Percentiles rank a stretch among this genome's conserved stretches.
Evolutionary conservation across 148 eudicot genomes (phyloP).

Genomic region (Fallopia convolvulus): DNA sequence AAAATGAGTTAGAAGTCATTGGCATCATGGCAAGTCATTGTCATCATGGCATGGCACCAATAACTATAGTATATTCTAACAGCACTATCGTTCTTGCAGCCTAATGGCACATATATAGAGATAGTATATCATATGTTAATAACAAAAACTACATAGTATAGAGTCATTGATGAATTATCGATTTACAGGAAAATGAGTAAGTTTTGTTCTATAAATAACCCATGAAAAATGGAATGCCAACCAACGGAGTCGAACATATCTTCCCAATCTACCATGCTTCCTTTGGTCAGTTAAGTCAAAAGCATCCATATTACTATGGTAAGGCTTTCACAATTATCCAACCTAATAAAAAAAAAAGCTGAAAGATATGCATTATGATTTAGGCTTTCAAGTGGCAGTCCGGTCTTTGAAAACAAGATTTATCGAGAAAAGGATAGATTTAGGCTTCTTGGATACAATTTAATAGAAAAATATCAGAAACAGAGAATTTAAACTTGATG

Average conservation of each 20-base stretch:
- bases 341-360: not conserved
- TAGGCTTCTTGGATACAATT: not conserved
- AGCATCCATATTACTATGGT: not conserved
- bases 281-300: not conserved
- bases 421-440: not conserved
- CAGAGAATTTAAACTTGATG: not conserved
- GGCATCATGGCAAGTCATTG: not conserved
- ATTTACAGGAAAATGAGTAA: not conserved
- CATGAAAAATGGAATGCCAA: not conserved
- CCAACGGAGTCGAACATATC: not conserved
- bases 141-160: not conserved
- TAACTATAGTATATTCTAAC: not conserved
- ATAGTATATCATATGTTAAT: not conserved
- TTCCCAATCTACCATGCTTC: not conserved
- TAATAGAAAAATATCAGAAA: slow-evolving; percentile 8
- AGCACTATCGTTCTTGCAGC: not conserved
- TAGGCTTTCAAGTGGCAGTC: not conserved
- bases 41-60: not conserved
- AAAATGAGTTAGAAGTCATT: not conserved
- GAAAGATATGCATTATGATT: not conserved
- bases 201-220: not conserved
- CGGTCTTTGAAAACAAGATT: not conserved
- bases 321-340: not conserved
- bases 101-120: not conserved
- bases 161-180: not conserved